These are phyloP conservation scores for Pyricularia grisea DNA, from an alignment of 2,329 filamentous ascomycete species.

Conservation along the genomic window DNA sequence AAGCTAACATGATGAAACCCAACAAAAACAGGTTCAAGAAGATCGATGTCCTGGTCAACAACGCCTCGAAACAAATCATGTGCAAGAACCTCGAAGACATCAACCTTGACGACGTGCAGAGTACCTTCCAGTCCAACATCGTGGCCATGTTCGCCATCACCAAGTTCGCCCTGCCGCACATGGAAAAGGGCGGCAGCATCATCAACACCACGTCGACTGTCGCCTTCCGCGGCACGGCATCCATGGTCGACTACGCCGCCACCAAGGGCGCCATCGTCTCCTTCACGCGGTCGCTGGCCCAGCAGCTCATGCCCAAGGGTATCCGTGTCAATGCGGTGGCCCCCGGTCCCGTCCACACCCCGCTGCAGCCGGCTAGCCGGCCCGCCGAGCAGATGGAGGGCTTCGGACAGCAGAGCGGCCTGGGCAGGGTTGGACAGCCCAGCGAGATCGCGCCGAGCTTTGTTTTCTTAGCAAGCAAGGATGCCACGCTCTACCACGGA, in stretches of 20 bases:
- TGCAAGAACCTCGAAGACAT: constrained; percentile 43
- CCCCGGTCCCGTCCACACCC: constrained; percentile 32
- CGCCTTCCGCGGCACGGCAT: constrained; percentile 43
- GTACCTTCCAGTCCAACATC: constrained; percentile 47
- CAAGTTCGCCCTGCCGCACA: constrained; percentile 45
- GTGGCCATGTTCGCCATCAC: constrained; percentile 49
- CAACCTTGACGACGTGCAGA: constrained; percentile 43
- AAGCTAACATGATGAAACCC: background rate
- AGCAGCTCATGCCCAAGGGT: constrained; percentile 43
- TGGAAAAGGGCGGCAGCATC: constrained; percentile 37
- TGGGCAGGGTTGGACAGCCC: constrained; percentile 31
- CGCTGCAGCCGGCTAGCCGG: constrained; percentile 30
- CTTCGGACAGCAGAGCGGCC: constrained; percentile 26
- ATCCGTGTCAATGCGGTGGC: constrained; percentile 43
- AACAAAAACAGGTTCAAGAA: constrained; percentile 19
- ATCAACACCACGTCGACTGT: constrained; percentile 85
- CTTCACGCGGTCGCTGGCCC: constrained; percentile 42
- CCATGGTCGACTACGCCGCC: constrained; percentile 44
- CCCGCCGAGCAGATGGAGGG: constrained; percentile 34
- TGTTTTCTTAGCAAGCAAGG: constrained; percentile 29
- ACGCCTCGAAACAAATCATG: constrained; percentile 47
- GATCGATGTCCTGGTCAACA: constrained; percentile 47
- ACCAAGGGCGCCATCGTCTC: constrained; percentile 50
- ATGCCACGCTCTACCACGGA: constrained; percentile 27
- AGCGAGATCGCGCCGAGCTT: constrained; percentile 32